Percentiles rank a stretch among this genome's conserved stretches.
These are phyloP conservation scores for Nemania bipapillata DNA, from an alignment of 2,329 filamentous ascomycete genomes.

Conservation along the genomic window DNA sequence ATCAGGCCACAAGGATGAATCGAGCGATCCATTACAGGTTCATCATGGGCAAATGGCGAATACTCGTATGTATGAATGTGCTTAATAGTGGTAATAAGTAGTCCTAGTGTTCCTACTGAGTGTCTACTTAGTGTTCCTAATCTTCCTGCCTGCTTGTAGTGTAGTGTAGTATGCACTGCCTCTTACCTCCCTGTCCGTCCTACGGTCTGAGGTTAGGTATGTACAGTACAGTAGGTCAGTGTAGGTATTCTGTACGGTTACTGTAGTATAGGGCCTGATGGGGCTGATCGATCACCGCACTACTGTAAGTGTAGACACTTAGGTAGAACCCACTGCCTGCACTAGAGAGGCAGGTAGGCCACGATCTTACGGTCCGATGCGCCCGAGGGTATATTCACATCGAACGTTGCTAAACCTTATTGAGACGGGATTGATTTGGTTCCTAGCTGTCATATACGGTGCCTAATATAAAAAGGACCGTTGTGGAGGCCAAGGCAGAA, in stretches of 20 bases:
- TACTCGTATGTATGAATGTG: background rate
- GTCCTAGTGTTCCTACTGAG: slow-evolving; percentile 1
- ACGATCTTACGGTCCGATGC: slow-evolving; percentile 25
- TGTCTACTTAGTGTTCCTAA: slow-evolving; percentile 10
- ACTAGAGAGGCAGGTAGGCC: slow-evolving; percentile 15
- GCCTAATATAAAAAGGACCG: slow-evolving; percentile 11
- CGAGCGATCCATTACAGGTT: background rate
- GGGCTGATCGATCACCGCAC: slow-evolving; percentile 11
- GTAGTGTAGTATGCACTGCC: background rate
- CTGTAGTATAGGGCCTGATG: background rate
- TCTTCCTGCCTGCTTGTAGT: background rate
- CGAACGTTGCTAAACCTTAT: slow-evolving; percentile 11
- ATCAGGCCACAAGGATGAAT: slow-evolving; percentile 19
- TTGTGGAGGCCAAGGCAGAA: slow-evolving; percentile 1
- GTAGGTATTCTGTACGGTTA: background rate
- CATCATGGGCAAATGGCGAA: background rate
- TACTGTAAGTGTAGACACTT: no score
- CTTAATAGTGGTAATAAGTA: slow-evolving; percentile 10
- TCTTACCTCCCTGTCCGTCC: background rate
- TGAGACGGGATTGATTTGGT: slow-evolving; percentile 6
- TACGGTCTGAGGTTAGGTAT: no score
- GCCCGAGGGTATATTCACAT: background rate
- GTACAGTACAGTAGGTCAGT: no score
- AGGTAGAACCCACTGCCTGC: background rate
- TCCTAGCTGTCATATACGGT: background rate